Evolutionary conservation across 2,329 filamentous ascomycete genomes (phyloP).

Genomic region (Fusarium graminum): DNA sequence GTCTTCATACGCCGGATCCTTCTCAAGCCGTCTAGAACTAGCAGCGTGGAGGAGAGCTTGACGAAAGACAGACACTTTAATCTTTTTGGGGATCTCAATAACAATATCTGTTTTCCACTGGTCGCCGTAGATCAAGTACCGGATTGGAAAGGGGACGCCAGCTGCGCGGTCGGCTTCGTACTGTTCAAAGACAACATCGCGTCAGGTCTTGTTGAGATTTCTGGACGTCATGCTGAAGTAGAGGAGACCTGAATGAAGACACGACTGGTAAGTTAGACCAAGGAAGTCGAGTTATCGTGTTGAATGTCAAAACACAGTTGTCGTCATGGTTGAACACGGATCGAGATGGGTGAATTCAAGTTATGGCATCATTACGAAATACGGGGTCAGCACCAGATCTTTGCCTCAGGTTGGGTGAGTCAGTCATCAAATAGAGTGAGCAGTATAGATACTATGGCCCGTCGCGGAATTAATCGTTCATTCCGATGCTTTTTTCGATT

Average conservation of each 20-base stretch:
- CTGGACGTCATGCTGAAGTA: slow-evolving; percentile 25
- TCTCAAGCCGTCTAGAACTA: background rate
- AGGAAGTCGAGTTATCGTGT: slow-evolving; percentile 2
- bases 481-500: background rate
- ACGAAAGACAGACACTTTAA: background rate
- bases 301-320: background rate
- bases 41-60: slow-evolving; percentile 8
- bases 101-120: slow-evolving; percentile 13
- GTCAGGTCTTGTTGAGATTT: slow-evolving; percentile 33
- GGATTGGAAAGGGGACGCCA: slow-evolving; percentile 43
- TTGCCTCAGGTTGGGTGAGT: background rate
- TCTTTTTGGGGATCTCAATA: slow-evolving; percentile 1
- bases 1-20: slow-evolving; percentile 1
- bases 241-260: background rate
- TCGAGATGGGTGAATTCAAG: background rate
- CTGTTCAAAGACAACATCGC: slow-evolving; percentile 23
- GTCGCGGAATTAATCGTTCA: background rate
- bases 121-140: slow-evolving; percentile 37
- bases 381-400: background rate
- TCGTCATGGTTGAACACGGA: background rate
- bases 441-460: accelerated
- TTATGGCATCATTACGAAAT: background rate
- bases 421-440: background rate
- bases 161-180: slow-evolving; percentile 35
- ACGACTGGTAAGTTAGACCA: accelerated